Conservation (phyloP, 2,329 filamentous ascomycete genomes). For the Pseudopyrenochaeta lycopersici region DNA sequence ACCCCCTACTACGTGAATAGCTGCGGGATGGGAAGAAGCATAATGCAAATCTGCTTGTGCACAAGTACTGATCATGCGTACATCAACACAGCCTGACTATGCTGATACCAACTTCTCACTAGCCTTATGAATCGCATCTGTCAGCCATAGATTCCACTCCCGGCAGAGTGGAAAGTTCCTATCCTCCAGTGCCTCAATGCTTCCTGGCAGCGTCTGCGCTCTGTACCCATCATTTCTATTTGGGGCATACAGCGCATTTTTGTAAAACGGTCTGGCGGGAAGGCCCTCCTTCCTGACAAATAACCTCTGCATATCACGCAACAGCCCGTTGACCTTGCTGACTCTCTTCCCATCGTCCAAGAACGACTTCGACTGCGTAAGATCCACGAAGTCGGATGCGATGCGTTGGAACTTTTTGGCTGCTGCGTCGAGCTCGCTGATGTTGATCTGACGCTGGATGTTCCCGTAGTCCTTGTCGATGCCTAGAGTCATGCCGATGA, state of each 20-base stretch:
- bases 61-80: no score
- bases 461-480: background rate
- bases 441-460: conserved; percentile 3
- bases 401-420: conserved; percentile 4
- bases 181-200: conserved; percentile 12
- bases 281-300: conserved; percentile 13
- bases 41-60: no score
- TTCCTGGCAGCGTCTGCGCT: conserved; percentile 10
- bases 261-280: conserved; percentile 13
- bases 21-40: no score
- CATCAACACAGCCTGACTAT: background rate
- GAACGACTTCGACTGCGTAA: background rate
- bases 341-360: conserved; percentile 2
- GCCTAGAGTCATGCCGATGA: background rate
- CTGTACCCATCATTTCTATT: conserved; percentile 17
- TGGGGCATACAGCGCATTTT: conserved; percentile 14
- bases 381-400: background rate
- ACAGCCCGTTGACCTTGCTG: background rate
- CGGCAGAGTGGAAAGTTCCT: conserved; percentile 5
- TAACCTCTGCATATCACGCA: conserved; percentile 9
- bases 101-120: background rate
- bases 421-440: conserved; percentile 1
- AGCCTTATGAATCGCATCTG: conserved; percentile 7
- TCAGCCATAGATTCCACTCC: conserved; percentile 14
- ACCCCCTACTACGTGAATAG: no score